Base-by-base conservation (phyloP, 441 rosid genomes). In the Erysimum cheiri region DNA sequence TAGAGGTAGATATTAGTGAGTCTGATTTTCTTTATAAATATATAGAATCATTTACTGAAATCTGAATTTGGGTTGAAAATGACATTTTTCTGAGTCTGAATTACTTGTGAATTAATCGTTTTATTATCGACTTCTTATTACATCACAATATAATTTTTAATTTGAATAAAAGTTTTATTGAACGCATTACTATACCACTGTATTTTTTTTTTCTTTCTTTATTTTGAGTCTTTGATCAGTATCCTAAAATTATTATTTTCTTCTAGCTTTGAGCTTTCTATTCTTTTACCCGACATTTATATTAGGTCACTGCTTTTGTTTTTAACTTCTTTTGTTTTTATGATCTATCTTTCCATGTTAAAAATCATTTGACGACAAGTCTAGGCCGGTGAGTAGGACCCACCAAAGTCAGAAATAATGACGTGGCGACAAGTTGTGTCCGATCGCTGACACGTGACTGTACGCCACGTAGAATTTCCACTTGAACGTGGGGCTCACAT, bases 371-470 rank as follows among this genome's bases (percentile, higher is more conserved):
- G 54, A 48, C 39, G 36, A 56, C 60, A 62, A n/a, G 39, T 37
- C n/a, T 31, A 69, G 78, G 78, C 41, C 78, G 78, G 78, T 75
- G 70, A 13, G 8, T 62, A 47, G 74, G 74, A 28, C 78, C 74
- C 44, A 31, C 1, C 1, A 68, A 26, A 7, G 70, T 33, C 29
- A 36, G 22, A 67, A 33, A 64, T 72, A 64, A 49, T 75, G 79
- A 75, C 71, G 70, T 75, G 75, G 71, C 71, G 71, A 70, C 75
- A 69, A 56, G 63, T 48, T 61, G 14, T 43, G 26, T 62, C 55
- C 6, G 60, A 69, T 55, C 36, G 57, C 26, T 32, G 74, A 57
- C 57, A 48, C 47, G 61, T 66, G 49, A 65, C 32, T 52, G 59
- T 70, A 17, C 14, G 75, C 75, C 75, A 76, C 68, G 72, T 76